phyloP scores from a whole-genome alignment of 805 yeast genomes.

The Saccharomyces mikatae region DNA sequence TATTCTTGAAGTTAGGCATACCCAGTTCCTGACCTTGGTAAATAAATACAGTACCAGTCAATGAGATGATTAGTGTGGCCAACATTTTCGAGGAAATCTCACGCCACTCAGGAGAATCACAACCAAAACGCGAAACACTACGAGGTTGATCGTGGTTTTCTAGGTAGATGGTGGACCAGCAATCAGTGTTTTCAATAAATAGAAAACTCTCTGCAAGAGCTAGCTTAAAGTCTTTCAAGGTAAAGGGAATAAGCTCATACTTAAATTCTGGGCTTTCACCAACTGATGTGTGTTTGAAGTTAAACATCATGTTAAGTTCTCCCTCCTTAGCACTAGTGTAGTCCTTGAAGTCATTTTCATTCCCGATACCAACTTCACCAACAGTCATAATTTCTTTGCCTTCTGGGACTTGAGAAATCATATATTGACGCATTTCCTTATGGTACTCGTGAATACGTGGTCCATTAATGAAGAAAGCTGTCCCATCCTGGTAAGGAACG shows the following conservation, averaged over 20 bases:
- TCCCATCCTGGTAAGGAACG: not conserved
- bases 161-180: not conserved
- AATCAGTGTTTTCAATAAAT: not conserved
- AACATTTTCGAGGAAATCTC: not conserved
- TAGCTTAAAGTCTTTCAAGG: not conserved
- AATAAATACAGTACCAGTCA: not conserved
- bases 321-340: not conserved
- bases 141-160: not conserved
- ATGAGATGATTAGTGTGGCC: not conserved
- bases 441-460: not conserved
- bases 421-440: not conserved
- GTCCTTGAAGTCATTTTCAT: not conserved
- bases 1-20: not conserved
- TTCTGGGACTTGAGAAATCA: not conserved
- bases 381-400: not conserved
- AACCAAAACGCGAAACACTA: not conserved
- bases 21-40: not conserved
- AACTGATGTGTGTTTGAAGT: not conserved
- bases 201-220: not conserved
- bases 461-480: not conserved
- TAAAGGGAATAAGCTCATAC: not conserved
- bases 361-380: not conserved
- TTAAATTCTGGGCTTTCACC: not conserved
- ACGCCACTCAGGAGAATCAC: not conserved
- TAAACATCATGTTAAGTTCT: not conserved